Evolutionary conservation across 768 basidiomycete genomes (phyloP), one percentile per base, ranked within the genome.

Genomic region (Lentinula raphanica): DNA sequence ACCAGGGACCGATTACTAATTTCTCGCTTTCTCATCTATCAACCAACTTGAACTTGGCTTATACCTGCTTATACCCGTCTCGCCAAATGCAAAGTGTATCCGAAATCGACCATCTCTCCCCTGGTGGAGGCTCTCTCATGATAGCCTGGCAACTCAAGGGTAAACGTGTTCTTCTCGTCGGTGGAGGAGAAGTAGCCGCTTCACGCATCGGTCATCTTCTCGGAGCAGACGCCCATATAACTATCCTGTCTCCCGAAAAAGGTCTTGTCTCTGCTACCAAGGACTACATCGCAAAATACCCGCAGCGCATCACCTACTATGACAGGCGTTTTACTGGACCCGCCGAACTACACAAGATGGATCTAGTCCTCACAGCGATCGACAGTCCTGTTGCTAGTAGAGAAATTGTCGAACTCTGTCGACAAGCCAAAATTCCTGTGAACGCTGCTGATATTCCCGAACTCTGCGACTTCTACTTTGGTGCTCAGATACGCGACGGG

Each of bases 391-490:
- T 79, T 1, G 76, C 83, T 58, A 92, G 90, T 25, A 81, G 82
- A 54, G 67, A 78, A n/a, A 94, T 98, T 44, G 88, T 82, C 65
- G 66, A 78, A 8, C 74, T 87, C 64, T 90, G 89, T 64, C 75
- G 93, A 56, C 75, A 79, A 25, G 77, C 71, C 54, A 81, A 77
- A 48, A 88, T 98, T 50, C 93, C 94, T 6, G 88, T 96, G 56
- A 99, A 99, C 71, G 93, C 94, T 60, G 97, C 97, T 38, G 96
- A 99, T 74, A 89, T 98, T 59, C 97, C 97, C 2, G 85, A 90
- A 44, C 83, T 87, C 42, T 99, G 97, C 78, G 96, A 99, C 72
- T 99, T 99, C 68, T 98, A 95, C 77, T 99, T 98, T 74, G 97
- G 97, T 50, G 90, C 92, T 3, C 91, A 93, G 69, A 85, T 98